Evolutionary conservation across 345 rosid genomes (phyloP).

Genomic region (Nasturtium officinale): DNA sequence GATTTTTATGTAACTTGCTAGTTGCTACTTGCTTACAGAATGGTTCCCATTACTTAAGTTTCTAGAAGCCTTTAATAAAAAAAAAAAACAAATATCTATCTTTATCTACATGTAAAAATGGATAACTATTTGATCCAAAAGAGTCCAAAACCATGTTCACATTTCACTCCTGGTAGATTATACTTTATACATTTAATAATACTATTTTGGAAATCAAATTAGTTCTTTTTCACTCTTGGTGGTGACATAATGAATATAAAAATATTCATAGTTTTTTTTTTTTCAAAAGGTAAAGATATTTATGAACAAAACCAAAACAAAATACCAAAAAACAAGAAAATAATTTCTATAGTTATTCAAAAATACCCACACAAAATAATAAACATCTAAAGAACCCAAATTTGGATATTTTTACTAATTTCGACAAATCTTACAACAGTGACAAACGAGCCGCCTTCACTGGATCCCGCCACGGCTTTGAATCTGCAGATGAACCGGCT

Average conservation of each 20-base stretch:
- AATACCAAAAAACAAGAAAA: conserved; percentile 2
- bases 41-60: conserved; percentile 33
- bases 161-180: conserved; percentile 18
- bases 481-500: conserved; percentile 36
- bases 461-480: conserved; percentile 38
- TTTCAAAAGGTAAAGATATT: conserved; percentile 6
- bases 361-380: conserved; percentile 1
- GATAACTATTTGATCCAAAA: conserved; percentile 22
- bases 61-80: conserved; percentile 32
- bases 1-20: conserved; percentile 26
- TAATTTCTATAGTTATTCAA: conserved; percentile 9
- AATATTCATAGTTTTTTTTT: neutral
- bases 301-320: conserved; percentile 19
- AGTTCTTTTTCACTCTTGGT: neutral
- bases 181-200: neutral
- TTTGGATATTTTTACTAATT: neutral
- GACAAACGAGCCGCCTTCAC: conserved; percentile 35
- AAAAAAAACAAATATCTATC: conserved; percentile 23
- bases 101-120: conserved; percentile 3
- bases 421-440: conserved; percentile 15
- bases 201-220: neutral
- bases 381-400: conserved; percentile 1
- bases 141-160: conserved; percentile 27
- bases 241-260: neutral
- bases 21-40: conserved; percentile 16